These are phyloP conservation scores for Populus pruinosa DNA, from an alignment of 345 rosid species.

Conservation along the genomic window DNA sequence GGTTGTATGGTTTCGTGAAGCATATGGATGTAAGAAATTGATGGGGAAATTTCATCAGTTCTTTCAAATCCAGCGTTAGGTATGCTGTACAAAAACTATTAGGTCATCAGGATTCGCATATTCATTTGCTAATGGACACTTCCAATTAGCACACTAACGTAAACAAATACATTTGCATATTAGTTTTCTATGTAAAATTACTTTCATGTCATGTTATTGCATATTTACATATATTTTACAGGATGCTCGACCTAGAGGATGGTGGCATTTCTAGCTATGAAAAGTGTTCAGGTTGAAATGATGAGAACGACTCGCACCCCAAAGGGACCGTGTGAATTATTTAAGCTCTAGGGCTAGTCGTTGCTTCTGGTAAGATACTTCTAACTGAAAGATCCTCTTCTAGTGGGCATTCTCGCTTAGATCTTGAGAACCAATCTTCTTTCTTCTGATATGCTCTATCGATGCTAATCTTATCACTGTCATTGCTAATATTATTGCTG, in stretches of 20 bases:
- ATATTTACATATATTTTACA: conserved; percentile 7
- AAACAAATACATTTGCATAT: conserved; percentile 2
- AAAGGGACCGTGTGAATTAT: neutral
- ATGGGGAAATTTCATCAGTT: conserved; percentile 2
- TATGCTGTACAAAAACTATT: neutral
- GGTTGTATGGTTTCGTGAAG: conserved; percentile 22
- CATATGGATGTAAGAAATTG: conserved; percentile 10
- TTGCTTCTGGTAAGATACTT: conserved; percentile 14
- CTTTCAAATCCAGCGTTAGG: neutral
- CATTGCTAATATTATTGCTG: neutral
- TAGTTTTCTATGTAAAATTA: conserved; percentile 1
- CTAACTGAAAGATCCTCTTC: conserved; percentile 7
- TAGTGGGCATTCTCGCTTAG: neutral
- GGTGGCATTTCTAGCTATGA: conserved; percentile 3
- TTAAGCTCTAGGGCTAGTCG: conserved; percentile 7
- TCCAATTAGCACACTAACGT: neutral
- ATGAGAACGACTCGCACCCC: neutral
- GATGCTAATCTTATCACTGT: neutral
- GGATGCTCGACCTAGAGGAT: conserved; percentile 13
- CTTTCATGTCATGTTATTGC: conserved; percentile 1
- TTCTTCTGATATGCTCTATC: neutral
- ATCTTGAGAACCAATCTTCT: neutral
- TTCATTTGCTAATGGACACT: conserved; percentile 17
- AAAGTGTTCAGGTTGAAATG: conserved; percentile 15
- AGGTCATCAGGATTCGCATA: neutral